These are phyloP conservation scores for Raphanus hybrid DNA, from an alignment of 441 rosid species.

Conservation along the genomic window DNA sequence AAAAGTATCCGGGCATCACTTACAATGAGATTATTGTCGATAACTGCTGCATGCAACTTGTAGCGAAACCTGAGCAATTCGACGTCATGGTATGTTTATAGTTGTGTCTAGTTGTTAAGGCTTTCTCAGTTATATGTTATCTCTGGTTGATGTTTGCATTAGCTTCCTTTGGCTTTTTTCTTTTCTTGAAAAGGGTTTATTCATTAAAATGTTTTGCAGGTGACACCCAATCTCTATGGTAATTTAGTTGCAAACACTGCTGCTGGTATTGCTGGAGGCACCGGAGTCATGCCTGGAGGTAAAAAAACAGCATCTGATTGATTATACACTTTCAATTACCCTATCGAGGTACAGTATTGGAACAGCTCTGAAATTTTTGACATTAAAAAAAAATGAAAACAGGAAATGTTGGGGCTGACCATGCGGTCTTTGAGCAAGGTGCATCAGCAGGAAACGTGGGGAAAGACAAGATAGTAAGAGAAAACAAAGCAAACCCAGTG, in stretches of 20 bases:
- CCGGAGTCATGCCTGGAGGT: conserved; percentile 99
- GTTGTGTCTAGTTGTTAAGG: not conserved
- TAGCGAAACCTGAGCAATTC: conserved; percentile 94
- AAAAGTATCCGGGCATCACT: conserved; percentile 75
- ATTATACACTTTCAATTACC: not conserved
- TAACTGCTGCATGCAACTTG: conserved; percentile 97
- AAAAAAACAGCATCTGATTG: conserved; percentile 18
- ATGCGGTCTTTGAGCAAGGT: conserved; percentile 96
- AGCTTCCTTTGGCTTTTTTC: not conserved
- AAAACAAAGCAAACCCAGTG: conserved; percentile 86
- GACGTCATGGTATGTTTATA: conserved; percentile 77
- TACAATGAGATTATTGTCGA: conserved; percentile 89
- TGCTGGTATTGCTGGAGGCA: conserved; percentile 97
- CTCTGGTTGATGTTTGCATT: not conserved
- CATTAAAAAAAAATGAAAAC: conserved; percentile 16
- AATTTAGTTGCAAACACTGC: conserved; percentile 91
- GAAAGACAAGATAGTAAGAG: conserved; percentile 54
- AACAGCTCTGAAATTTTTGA: not conserved
- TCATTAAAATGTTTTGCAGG: conserved; percentile 49
- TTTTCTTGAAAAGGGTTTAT: not conserved
- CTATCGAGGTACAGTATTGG: not conserved
- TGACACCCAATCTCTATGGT: conserved; percentile 93
- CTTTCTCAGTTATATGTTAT: not conserved
- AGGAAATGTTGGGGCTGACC: conserved; percentile 93
- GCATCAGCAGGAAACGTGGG: conserved; percentile 97